These are phyloP conservation scores for Deinandra increscens DNA, from an alignment of 129 eudicot genomes.

Conservation along the genomic window DNA sequence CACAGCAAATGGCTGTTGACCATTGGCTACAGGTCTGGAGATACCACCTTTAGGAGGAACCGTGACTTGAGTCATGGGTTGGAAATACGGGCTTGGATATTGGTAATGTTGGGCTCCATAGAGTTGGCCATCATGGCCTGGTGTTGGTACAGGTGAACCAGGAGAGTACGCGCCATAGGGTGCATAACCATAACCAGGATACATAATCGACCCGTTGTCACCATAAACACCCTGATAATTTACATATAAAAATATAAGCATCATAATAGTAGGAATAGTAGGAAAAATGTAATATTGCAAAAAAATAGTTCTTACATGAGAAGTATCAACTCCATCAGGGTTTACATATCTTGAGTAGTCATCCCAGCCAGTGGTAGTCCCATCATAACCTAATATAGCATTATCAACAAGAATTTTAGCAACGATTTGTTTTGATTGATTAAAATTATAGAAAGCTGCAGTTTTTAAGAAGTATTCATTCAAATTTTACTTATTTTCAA, in stretches of 20 bases:
- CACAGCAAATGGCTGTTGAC: conserved; percentile 38
- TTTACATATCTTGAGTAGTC: conserved; percentile 57
- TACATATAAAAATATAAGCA: neutral
- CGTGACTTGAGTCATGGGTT: conserved; percentile 40
- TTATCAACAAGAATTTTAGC: neutral
- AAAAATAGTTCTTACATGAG: conserved; percentile 44
- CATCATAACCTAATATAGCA: conserved; percentile 48
- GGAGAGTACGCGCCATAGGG: conserved; percentile 74
- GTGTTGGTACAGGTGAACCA: conserved; percentile 57
- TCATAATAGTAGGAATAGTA: neutral
- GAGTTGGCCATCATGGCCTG: conserved; percentile 63
- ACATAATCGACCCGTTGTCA: conserved; percentile 63
- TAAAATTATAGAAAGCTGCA: neutral
- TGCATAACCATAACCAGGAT: conserved; percentile 68
- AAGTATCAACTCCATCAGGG: conserved; percentile 62
- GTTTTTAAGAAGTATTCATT: neutral
- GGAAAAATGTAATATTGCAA: neutral
- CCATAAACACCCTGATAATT: conserved; percentile 58
- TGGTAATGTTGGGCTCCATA: conserved; percentile 76
- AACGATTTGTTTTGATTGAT: neutral
- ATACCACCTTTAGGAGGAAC: conserved; percentile 49
- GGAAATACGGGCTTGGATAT: conserved; percentile 60
- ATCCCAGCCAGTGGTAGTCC: conserved; percentile 63
- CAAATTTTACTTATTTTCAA: neutral
- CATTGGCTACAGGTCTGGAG: conserved; percentile 32